Evolutionary conservation across 2,329 filamentous ascomycete species (phyloP).

Genomic region (Xylariales sp.): DNA sequence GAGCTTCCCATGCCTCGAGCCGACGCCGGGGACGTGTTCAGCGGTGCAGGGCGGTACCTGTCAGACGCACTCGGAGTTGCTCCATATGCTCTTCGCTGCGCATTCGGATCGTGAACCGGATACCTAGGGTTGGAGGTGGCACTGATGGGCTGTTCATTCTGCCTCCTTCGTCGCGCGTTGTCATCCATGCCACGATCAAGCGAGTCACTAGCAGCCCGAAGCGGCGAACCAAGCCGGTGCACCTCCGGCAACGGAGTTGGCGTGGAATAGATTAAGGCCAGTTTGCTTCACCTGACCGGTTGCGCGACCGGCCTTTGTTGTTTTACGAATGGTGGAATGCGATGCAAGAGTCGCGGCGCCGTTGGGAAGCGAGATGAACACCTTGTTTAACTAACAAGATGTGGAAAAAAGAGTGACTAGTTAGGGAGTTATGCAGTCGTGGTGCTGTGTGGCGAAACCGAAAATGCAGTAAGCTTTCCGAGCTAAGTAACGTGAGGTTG

Average conservation of each 20-base stretch:
- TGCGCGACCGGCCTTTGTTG: slow-evolving; percentile 23
- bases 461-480: too few species aligned
- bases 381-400: too few species aligned
- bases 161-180: slow-evolving; percentile 67
- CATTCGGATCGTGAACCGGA: slow-evolving; percentile 43
- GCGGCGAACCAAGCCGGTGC: slow-evolving; percentile 58
- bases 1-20: slow-evolving; percentile 49
- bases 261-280: slow-evolving; percentile 59
- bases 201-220: slow-evolving; percentile 48
- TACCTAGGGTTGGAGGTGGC: slow-evolving; percentile 53
- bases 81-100: slow-evolving; percentile 41
- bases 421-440: too few species aligned
- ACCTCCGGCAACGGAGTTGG: slow-evolving; percentile 62
- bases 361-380: too few species aligned
- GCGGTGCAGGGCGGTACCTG: slow-evolving; percentile 42
- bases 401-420: too few species aligned
- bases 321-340: too few species aligned
- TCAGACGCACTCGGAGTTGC: slow-evolving; percentile 41
- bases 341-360: too few species aligned
- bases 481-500: too few species aligned
- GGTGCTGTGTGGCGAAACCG: too few species aligned
- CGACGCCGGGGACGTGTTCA: slow-evolving; percentile 44
- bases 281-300: slow-evolving; percentile 44
- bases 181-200: slow-evolving; percentile 71
- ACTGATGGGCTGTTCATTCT: slow-evolving; percentile 67